Percentiles rank a stretch among this genome's conserved stretches.
These are phyloP conservation scores for Coleophoma crateriformis DNA, from an alignment of 2,329 filamentous ascomycete genomes.

Conservation along the genomic window DNA sequence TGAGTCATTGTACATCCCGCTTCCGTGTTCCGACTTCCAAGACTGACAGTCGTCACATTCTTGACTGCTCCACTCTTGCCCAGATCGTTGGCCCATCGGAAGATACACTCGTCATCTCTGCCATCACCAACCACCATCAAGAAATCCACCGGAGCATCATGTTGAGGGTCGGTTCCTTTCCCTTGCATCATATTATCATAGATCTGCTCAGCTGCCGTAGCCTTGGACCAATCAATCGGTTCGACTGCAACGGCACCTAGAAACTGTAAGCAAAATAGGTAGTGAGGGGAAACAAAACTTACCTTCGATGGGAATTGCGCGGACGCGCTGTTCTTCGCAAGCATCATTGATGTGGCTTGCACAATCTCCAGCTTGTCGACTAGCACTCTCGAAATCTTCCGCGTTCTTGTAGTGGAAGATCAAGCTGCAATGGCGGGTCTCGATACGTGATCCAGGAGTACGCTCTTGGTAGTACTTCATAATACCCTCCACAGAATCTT, in stretches of 20 bases:
- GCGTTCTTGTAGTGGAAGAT: constrained; percentile 86
- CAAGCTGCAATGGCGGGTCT: constrained; percentile 86
- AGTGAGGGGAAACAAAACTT: not conserved
- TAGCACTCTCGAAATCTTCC: constrained; percentile 69
- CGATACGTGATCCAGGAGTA: constrained; percentile 80
- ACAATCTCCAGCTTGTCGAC: constrained; percentile 80
- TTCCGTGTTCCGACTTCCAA: constrained; percentile 84
- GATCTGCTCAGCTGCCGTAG: constrained; percentile 71
- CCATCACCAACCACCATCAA: constrained; percentile 86
- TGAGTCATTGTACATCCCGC: constrained; percentile 82
- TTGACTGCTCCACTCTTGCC: constrained; percentile 51
- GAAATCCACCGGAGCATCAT: constrained; percentile 60
- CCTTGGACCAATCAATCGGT: constrained; percentile 81
- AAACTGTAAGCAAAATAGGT: constrained; percentile 2
- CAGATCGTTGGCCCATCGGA: constrained; percentile 86
- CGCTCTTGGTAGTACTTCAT: constrained; percentile 87
- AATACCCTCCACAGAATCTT: constrained; percentile 74
- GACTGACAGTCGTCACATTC: constrained; percentile 77
- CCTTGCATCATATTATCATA: constrained; percentile 42
- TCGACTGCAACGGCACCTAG: constrained; percentile 72
- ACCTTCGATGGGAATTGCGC: constrained; percentile 72
- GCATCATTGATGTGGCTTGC: constrained; percentile 94
- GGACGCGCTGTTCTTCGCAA: constrained; percentile 76
- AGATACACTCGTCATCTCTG: constrained; percentile 88
- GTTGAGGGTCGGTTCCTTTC: constrained; percentile 22